These are phyloP conservation scores for Diaporthe nobilis DNA, from an alignment of 2,329 filamentous ascomycete species.

Conservation along the genomic window DNA sequence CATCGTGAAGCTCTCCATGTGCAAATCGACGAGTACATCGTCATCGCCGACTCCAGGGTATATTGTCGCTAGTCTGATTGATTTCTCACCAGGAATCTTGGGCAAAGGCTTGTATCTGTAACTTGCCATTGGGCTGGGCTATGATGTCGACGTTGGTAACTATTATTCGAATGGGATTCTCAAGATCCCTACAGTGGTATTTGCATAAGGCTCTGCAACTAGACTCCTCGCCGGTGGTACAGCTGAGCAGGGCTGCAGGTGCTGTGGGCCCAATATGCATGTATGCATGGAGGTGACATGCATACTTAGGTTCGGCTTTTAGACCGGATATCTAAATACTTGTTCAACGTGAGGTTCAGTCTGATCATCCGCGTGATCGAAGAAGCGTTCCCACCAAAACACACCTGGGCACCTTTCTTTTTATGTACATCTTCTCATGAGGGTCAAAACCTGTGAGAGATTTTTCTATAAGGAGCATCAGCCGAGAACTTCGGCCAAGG, in stretches of 20 bases:
- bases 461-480: background rate
- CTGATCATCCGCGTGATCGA: background rate
- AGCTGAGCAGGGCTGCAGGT: background rate
- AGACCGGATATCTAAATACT: background rate
- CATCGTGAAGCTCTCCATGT: background rate
- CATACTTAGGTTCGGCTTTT: background rate
- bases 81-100: background rate
- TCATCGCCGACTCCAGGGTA: background rate
- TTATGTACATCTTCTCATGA: background rate
- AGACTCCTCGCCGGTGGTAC: background rate
- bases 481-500: background rate
- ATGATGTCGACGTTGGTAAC: background rate
- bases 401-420: background rate
- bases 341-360: background rate
- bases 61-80: constrained; percentile 17
- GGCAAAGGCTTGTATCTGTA: background rate
- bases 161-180: background rate
- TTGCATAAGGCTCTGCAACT: background rate
- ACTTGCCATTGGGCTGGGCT: background rate
- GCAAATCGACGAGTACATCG: background rate
- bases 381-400: background rate
- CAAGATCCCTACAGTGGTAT: background rate
- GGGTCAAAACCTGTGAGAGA: background rate
- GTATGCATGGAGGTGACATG: background rate
- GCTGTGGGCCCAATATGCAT: background rate